Percentiles rank a stretch among this genome's conserved stretches.
Evolutionary conservation across 257 asterid genomes (phyloP).

Genomic region (Solanum rostratum): DNA sequence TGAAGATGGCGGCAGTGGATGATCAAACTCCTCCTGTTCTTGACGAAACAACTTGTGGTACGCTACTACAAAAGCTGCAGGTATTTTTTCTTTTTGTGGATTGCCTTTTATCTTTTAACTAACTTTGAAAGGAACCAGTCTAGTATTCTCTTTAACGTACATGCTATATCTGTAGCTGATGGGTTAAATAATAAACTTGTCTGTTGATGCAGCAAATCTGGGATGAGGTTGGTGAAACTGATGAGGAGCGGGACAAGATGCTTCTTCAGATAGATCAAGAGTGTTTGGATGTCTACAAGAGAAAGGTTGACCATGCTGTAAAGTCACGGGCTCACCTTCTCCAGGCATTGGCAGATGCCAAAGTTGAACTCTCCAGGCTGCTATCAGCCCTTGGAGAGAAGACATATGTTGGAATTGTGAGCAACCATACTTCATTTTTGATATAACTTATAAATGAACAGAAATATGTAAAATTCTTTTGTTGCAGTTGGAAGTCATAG

Average conservation of each 20-base stretch:
- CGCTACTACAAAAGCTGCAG: constrained; percentile 82
- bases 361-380: constrained; percentile 83
- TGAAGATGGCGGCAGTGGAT: constrained; percentile 60
- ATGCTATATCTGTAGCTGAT: not conserved
- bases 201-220: constrained; percentile 62
- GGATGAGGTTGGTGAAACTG: constrained; percentile 95
- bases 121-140: constrained; percentile 1
- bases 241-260: constrained; percentile 78
- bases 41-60: constrained; percentile 67
- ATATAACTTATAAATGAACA: not conserved
- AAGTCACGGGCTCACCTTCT: constrained; percentile 73
- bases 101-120: not conserved
- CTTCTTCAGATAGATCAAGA: constrained; percentile 88
- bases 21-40: constrained; percentile 28
- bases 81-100: constrained; percentile 1
- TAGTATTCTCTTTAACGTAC: not conserved
- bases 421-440: constrained; percentile 13
- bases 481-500: not conserved
- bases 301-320: constrained; percentile 88
- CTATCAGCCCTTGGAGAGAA: constrained; percentile 79
- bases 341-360: constrained; percentile 82
- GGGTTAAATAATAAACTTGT: not conserved
- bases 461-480: not conserved
- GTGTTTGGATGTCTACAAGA: constrained; percentile 87
- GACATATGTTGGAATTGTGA: constrained; percentile 59